Conservation (phyloP, 2,329 filamentous ascomycete species). For the Emmonsiellopsis sp. region DNA sequence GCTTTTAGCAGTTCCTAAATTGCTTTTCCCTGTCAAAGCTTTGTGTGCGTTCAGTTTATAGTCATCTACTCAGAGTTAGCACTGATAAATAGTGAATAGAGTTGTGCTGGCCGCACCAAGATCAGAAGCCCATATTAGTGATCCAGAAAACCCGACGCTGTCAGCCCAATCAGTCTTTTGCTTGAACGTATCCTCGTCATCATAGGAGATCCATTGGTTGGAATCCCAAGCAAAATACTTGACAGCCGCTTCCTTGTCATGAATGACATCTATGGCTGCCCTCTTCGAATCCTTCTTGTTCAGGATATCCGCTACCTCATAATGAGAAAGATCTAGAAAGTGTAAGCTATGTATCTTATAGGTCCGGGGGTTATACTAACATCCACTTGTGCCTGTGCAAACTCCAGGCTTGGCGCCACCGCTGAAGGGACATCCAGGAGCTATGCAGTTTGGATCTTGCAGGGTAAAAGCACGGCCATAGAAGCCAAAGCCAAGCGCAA, state of each 20-base stretch:
- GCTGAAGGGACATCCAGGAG: constrained; percentile 18
- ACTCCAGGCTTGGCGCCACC: constrained; percentile 17
- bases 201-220: constrained; percentile 8
- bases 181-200: constrained; percentile 8
- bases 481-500: constrained; percentile 35
- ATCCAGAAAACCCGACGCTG: constrained; percentile 4
- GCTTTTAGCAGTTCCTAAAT: not conserved
- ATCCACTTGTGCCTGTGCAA: constrained; percentile 17
- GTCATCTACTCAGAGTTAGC: not conserved
- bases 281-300: not conserved
- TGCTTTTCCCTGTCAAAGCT: not conserved
- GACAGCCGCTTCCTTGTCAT: not conserved
- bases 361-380: not conserved
- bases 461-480: constrained; percentile 41
- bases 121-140: constrained; percentile 8
- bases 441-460: constrained; percentile 11
- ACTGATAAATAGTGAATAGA: not conserved
- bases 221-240: not conserved
- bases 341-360: not conserved
- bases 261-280: not conserved
- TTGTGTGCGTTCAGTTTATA: not conserved
- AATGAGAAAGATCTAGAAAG: constrained; percentile 16
- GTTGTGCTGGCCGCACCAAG: not conserved
- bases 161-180: constrained; percentile 8
- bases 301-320: constrained; percentile 25